Percentiles rank a stretch among this genome's conserved stretches.
Evolutionary conservation across 768 basidiomycete species (phyloP).

Genomic region (Macrocybe gigantea): DNA sequence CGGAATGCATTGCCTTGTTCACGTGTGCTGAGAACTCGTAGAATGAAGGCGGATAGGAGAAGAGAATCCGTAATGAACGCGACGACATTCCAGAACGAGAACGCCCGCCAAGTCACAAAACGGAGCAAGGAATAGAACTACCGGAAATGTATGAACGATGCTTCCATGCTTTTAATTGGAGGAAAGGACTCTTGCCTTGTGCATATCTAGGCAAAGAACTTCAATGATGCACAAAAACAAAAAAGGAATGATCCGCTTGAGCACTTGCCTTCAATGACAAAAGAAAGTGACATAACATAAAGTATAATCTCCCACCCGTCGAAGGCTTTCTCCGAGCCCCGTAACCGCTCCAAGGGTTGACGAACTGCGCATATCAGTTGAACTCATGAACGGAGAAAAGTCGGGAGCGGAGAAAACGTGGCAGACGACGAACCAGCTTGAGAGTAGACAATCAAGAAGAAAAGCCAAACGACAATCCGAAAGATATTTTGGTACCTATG

Average conservation of each 20-base stretch:
- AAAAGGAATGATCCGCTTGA: neutral
- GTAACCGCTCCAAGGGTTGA: slow-evolving; percentile 70
- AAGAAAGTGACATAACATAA: slow-evolving; percentile 75
- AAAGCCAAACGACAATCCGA: slow-evolving; percentile 70
- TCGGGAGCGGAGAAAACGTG: neutral
- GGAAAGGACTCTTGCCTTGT: slow-evolving; percentile 36
- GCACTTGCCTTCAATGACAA: slow-evolving; percentile 66
- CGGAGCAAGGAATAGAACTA: slow-evolving; percentile 68
- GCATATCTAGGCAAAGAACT: slow-evolving; percentile 31
- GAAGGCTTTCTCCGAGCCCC: slow-evolving; percentile 44
- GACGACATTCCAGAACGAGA: slow-evolving; percentile 74
- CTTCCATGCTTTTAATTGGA: neutral
- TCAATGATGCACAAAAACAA: neutral
- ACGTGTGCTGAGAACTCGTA: slow-evolving; percentile 49
- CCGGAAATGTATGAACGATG: neutral
- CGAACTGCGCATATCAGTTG: slow-evolving; percentile 39
- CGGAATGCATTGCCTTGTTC: slow-evolving; percentile 33
- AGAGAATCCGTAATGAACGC: slow-evolving; percentile 69
- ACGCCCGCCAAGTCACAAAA: slow-evolving; percentile 75
- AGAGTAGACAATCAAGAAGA: slow-evolving; percentile 76
- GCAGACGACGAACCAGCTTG: slow-evolving; percentile 57
- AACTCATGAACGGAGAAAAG: neutral
- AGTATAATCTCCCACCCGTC: slow-evolving; percentile 79
- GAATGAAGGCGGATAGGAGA: slow-evolving; percentile 64
- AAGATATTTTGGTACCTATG: slow-evolving; percentile 81